These are phyloP conservation scores for Pilasporangium apinafurcum DNA, from an alignment of 352 stramenopile species.

Conservation along the genomic window DNA sequence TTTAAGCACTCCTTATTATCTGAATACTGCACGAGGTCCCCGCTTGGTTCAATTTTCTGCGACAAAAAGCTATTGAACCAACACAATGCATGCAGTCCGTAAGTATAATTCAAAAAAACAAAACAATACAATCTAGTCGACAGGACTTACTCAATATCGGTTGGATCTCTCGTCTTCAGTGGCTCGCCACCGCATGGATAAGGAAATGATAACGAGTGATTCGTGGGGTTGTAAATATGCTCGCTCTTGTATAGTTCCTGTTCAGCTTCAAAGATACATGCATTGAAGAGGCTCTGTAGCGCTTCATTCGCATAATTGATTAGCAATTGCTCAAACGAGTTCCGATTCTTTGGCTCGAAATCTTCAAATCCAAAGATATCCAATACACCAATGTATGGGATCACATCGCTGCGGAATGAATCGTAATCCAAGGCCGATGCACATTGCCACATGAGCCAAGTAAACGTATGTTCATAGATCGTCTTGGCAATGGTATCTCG, in stretches of 20 bases:
- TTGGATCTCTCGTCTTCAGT: constrained; percentile 20
- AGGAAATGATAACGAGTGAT: constrained; percentile 75
- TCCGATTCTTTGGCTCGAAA: constrained; percentile 84
- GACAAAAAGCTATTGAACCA: constrained; percentile 20
- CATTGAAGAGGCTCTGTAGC: constrained; percentile 87
- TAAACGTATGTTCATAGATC: constrained; percentile 87
- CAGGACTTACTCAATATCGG: constrained; percentile 23
- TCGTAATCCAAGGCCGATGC: constrained; percentile 74
- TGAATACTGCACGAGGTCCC: constrained; percentile 59
- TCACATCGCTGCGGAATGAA: constrained; percentile 69
- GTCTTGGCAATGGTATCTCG: constrained; percentile 88
- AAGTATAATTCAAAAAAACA: neutral
- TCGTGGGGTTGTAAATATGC: constrained; percentile 78
- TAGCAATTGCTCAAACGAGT: constrained; percentile 89
- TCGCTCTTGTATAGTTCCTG: constrained; percentile 80
- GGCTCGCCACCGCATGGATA: constrained; percentile 44
- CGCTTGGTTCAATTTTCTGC: constrained; percentile 26
- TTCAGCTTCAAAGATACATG: constrained; percentile 82
- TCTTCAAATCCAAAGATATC: constrained; percentile 93
- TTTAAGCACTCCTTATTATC: constrained; percentile 85
- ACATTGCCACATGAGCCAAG: constrained; percentile 84
- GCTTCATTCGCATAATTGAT: constrained; percentile 93
- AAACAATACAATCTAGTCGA: too few relatives aligned
- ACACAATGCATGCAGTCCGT: neutral
- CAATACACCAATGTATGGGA: constrained; percentile 87